Evolutionary conservation across 768 basidiomycete species (phyloP).

Genomic region (Glaciozyma martinii): DNA sequence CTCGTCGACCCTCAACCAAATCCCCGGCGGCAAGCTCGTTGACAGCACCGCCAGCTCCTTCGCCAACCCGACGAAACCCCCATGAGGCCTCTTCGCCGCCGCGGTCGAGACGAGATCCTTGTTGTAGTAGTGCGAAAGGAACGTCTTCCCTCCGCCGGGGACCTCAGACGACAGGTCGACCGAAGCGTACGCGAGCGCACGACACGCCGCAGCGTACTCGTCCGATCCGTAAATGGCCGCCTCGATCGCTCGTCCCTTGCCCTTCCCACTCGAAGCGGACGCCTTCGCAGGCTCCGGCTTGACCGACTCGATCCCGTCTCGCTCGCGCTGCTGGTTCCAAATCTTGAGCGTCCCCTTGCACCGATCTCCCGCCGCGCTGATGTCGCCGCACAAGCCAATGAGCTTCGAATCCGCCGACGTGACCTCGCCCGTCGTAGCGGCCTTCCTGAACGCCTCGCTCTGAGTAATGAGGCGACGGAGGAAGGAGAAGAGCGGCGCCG

Average conservation of each 20-base stretch:
- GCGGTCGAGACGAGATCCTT: constrained; percentile 39
- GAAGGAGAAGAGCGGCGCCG: constrained; percentile 41
- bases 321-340: neutral
- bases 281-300: too few species aligned
- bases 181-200: neutral
- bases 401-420: constrained; percentile 23
- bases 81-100: constrained; percentile 44
- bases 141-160: neutral
- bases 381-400: constrained; percentile 37
- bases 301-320: constrained; percentile 23
- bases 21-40: constrained; percentile 51
- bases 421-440: constrained; percentile 40
- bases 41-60: constrained; percentile 53
- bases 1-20: constrained; percentile 54
- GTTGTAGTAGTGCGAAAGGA: constrained; percentile 38
- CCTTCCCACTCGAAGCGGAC: neutral
- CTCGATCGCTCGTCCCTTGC: constrained; percentile 35
- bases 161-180: neutral
- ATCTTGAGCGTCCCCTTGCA: neutral
- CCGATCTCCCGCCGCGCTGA: constrained; percentile 47
- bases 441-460: constrained; percentile 47
- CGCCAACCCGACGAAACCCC: constrained; percentile 48
- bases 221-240: neutral
- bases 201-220: neutral
- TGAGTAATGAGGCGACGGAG: constrained; percentile 52